These are phyloP conservation scores for Aegilops umbellulata DNA, from an alignment of 176 grass and related monocot genomes.

Conservation along the genomic window DNA sequence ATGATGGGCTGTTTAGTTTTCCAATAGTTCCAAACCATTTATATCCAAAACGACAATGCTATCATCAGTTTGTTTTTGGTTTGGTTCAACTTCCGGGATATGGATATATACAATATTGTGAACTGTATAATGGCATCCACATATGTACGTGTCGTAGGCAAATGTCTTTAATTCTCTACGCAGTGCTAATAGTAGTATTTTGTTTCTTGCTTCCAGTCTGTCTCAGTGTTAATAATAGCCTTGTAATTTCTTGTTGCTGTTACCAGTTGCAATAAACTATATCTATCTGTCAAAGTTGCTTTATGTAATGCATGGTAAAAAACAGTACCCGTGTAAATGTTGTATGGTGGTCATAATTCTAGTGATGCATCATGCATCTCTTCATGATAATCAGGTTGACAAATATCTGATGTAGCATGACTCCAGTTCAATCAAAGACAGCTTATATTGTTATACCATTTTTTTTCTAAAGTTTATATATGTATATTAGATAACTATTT, in stretches of 20 bases:
- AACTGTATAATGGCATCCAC: background rate
- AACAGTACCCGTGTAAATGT: background rate
- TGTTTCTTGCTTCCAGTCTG: background rate
- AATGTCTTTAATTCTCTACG: background rate
- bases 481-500: background rate
- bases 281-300: background rate
- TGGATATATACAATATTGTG: background rate
- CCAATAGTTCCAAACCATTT: background rate
- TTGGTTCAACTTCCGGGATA: background rate
- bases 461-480: background rate
- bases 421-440: background rate
- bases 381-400: background rate
- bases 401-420: background rate
- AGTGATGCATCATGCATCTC: background rate
- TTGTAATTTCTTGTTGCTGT: background rate
- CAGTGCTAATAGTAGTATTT: background rate
- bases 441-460: background rate
- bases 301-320: background rate
- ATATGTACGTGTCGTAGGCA: background rate
- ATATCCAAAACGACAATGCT: background rate
- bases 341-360: background rate
- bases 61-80: background rate
- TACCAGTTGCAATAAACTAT: constrained; percentile 2
- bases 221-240: background rate
- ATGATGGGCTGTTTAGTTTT: background rate